These are phyloP conservation scores for Singerocomus inundabilis DNA, from an alignment of 1,284 basidiomycete species.

Conservation along the genomic window DNA sequence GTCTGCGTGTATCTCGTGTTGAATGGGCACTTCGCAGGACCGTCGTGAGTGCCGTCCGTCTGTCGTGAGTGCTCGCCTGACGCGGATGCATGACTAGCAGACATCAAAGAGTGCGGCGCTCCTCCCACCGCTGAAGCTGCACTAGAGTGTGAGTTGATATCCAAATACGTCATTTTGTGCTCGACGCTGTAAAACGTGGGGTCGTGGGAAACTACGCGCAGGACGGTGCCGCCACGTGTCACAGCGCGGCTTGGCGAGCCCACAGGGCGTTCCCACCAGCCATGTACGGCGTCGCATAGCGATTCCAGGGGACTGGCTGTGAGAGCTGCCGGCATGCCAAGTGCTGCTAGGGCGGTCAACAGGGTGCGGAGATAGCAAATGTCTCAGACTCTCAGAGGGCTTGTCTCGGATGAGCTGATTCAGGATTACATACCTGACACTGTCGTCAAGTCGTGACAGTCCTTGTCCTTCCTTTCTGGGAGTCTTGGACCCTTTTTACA, in stretches of 20 bases:
- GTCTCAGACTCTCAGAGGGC: constrained; percentile 22
- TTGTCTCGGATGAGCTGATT: constrained; percentile 31
- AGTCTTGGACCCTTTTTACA: constrained; percentile 8
- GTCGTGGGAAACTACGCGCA: constrained; percentile 41
- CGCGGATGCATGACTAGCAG: constrained; percentile 5
- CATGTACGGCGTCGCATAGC: background rate
- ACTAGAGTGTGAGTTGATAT: constrained; percentile 26
- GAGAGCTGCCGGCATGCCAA: constrained; percentile 25
- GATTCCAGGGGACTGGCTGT: constrained; percentile 9
- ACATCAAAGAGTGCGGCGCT: background rate
- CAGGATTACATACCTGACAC: constrained; percentile 9
- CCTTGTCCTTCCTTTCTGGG: constrained; percentile 11
- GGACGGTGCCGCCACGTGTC: constrained; percentile 23
- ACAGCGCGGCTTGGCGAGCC: constrained; percentile 2
- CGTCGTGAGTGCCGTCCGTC: constrained; percentile 15
- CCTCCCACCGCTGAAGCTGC: background rate
- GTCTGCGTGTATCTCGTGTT: constrained; percentile 4
- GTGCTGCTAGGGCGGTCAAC: constrained; percentile 11
- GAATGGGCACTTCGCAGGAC: constrained; percentile 13
- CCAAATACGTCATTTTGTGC: constrained; percentile 33
- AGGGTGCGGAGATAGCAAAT: constrained; percentile 23
- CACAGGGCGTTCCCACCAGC: constrained; percentile 7
- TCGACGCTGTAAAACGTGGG: constrained; percentile 60
- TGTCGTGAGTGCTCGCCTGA: constrained; percentile 5
- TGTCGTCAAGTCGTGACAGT: constrained; percentile 22